Evolutionary conservation across 148 eudicot genomes (phyloP).

Genomic region (Dysphania ambrosioides): DNA sequence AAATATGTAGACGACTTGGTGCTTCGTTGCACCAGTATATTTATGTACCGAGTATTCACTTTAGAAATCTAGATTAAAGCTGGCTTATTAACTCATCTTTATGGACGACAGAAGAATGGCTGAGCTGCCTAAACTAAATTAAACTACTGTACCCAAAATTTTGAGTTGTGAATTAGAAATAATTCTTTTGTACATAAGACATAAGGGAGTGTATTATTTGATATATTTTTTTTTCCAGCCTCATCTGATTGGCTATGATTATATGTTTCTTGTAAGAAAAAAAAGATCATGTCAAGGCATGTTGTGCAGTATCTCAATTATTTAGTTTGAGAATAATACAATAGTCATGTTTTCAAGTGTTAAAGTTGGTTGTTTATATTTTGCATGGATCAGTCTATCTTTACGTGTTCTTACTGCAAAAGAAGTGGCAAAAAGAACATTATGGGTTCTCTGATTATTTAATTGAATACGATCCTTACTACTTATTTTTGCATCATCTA

Average conservation of each 20-base stretch:
- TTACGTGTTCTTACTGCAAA: constrained; percentile 20
- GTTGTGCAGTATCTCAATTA: background rate
- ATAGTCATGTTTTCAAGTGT: background rate
- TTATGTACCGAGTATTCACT: too few species aligned
- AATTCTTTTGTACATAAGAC: too few species aligned
- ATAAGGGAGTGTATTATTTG: too few species aligned
- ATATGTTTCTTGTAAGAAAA: background rate
- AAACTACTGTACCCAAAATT: too few species aligned
- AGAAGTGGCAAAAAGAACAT: background rate
- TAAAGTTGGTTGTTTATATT: constrained; percentile 7
- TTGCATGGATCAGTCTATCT: constrained; percentile 5
- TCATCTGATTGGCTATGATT: too few species aligned
- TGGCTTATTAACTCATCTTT: too few species aligned
- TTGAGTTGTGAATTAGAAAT: too few species aligned
- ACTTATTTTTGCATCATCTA: background rate
- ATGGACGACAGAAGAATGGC: too few species aligned
- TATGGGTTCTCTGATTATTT: background rate
- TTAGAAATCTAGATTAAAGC: too few species aligned
- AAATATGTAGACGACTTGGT: background rate
- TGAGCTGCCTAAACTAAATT: too few species aligned
- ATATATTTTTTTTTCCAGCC: too few species aligned
- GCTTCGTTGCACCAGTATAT: too few species aligned
- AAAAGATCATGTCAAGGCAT: background rate
- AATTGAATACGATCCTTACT: background rate
- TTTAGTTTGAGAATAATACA: constrained; percentile 4